phyloP scores from a whole-genome alignment of 257 asterid genomes.

The Solanum paucissectum region DNA sequence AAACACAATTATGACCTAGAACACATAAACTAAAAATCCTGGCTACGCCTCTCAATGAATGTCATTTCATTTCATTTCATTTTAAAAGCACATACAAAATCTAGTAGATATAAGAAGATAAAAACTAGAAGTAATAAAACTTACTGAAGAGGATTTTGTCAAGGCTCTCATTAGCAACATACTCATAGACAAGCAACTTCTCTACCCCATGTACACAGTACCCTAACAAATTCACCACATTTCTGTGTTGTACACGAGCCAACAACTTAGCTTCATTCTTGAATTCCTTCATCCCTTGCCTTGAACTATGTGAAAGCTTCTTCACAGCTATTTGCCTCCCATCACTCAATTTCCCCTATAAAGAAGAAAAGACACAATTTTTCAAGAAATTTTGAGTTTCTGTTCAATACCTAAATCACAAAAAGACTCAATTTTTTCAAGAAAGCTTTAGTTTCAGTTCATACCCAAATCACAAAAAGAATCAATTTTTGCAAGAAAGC shows the following conservation, averaged over 20 bases:
- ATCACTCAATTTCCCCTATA: conserved; percentile 70
- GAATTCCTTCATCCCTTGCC: conserved; percentile 79
- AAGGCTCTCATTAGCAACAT: conserved; percentile 71
- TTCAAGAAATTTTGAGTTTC: background rate
- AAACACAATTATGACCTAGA: background rate
- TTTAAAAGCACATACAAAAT: background rate
- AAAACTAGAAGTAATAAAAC: conserved; percentile 9
- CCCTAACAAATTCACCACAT: conserved; percentile 89
- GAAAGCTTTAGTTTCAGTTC: background rate
- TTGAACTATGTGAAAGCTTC: conserved; percentile 66
- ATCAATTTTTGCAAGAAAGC: background rate
- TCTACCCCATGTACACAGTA: conserved; percentile 60
- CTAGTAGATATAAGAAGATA: background rate
- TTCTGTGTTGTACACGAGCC: conserved; percentile 81
- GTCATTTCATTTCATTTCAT: background rate
- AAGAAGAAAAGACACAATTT: background rate
- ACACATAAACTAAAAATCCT: background rate
- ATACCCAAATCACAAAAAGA: background rate
- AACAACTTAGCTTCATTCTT: conserved; percentile 75
- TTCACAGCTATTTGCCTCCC: conserved; percentile 87
- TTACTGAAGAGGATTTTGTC: conserved; percentile 90
- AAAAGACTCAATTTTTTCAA: background rate
- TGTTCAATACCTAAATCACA: background rate
- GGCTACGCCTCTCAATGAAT: background rate
- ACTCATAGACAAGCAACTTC: conserved; percentile 84